Evolutionary conservation across 495 filamentous ascomycete species (phyloP), one percentile per base, ranked within the genome.

Genomic region (Hypomontagnella monticulosa): DNA sequence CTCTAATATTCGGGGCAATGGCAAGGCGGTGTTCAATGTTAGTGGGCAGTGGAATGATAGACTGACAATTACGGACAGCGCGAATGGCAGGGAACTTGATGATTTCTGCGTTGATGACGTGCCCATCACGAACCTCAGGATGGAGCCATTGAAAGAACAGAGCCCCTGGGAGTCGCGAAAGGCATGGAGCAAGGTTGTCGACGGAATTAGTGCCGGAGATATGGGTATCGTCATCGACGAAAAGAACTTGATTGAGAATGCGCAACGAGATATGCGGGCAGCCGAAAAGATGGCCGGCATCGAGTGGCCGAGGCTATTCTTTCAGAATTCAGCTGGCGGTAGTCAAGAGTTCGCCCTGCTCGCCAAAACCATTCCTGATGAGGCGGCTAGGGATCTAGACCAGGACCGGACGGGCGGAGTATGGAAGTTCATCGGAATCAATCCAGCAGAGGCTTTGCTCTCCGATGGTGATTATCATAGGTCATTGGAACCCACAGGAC

Each of bases 201-300:
- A 50, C 16, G 47, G 27, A 10, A 50, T 34, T 8, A 5, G 47
- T 18, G 37, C 32, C 14, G 79, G 77, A 2, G 70, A 80, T 56
- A 78, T 81, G 78, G 56, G 74, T 32, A 40, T 36, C 15, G 71
- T 75, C 14, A 23, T 63, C 36, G 46, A 57, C 4, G 75, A 79
- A 61, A 80, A 80, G 75, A 66, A 62, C 9, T 57, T 43, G 65
- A 66, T 80, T 10, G 76, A 79, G 70, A 66, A 78, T 66, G 75
- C 73, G 14, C 77, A 79, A 70, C 60, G 89, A 14, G 83, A 85
- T 18, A 80, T 88, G 82, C 87, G 90, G 75, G 80, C 81, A 32
- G 83, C 80, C 55, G 87, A 89, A 72, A 49, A 32, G 23, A 36
- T 84, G 46, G 83, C 85, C 71, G 83, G 80, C 50, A 36, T 79